phyloP scores from a whole-genome alignment of 805 yeast genomes.

The Kuraishia floccosa region DNA sequence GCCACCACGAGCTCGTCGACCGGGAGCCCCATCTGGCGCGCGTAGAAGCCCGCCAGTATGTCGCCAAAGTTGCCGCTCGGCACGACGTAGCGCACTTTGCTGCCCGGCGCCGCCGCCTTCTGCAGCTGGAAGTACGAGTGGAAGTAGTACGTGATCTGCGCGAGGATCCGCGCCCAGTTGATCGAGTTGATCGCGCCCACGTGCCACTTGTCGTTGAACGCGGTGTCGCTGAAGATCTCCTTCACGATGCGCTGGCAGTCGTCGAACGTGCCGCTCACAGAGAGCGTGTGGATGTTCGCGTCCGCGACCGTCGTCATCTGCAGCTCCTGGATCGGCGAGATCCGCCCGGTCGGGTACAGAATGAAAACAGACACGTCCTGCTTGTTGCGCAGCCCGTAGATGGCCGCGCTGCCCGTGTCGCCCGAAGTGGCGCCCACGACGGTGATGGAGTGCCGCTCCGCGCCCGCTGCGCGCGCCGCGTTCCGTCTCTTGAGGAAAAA shows the following conservation, averaged over 20 bases:
- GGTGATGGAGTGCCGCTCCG: conserved; percentile 69
- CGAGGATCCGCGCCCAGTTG: conserved; percentile 98
- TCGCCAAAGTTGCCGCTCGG: conserved; percentile 99
- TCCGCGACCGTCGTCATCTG: conserved; percentile 98
- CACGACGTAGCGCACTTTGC: conserved; percentile 72
- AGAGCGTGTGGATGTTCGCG: conserved; percentile 84
- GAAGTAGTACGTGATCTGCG: conserved; percentile 96
- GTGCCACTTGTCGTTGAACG: conserved; percentile 82
- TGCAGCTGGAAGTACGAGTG: conserved; percentile 73
- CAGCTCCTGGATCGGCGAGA: conserved; percentile 94
- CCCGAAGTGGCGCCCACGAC: conserved; percentile 99
- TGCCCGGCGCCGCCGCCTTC: conserved; percentile 22
- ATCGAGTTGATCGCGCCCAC: conserved; percentile 97
- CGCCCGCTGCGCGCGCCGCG: conserved; percentile 27
- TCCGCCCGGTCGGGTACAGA: conserved; percentile 93
- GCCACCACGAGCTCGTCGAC: conserved; percentile 81
- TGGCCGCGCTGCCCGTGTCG: conserved; percentile 98
- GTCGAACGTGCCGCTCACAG: conserved; percentile 94
- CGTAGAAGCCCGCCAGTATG: conserved; percentile 92
- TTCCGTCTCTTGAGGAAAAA: conserved; percentile 77
- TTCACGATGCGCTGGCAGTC: conserved; percentile 97
- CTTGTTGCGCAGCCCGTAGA: conserved; percentile 93
- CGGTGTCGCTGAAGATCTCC: conserved; percentile 80
- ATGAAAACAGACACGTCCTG: conserved; percentile 97
- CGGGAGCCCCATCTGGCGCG: conserved; percentile 93